These are phyloP conservation scores for Aspergillus sergii DNA, from an alignment of 2,329 filamentous ascomycete genomes.

Conservation along the genomic window DNA sequence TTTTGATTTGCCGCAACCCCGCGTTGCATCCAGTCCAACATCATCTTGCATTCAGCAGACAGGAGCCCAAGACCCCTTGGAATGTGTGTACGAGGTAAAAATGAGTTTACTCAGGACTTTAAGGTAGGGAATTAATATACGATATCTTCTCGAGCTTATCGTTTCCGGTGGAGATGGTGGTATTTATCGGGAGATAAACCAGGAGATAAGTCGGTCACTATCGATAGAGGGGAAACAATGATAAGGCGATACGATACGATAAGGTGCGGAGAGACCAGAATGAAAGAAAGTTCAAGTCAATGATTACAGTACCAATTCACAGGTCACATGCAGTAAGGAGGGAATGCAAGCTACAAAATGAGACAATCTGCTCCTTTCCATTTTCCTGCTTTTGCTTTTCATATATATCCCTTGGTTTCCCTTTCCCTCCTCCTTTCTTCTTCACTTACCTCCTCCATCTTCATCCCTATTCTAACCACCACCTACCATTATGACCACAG, in stretches of 20 bases:
- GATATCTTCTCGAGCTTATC: neutral
- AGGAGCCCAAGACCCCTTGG: neutral
- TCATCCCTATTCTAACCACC: neutral
- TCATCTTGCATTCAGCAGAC: neutral
- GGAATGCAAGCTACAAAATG: conserved; percentile 10
- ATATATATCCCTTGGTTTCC: neutral
- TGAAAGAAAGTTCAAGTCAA: neutral
- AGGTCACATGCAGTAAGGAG: conserved; percentile 28
- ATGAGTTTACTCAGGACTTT: neutral
- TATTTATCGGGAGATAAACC: neutral
- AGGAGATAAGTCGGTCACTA: neutral
- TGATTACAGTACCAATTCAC: conserved; percentile 1
- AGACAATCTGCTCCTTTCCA: neutral
- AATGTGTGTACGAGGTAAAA: neutral
- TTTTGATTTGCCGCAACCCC: neutral
- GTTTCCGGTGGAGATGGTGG: neutral
- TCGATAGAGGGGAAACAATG: conserved; percentile 7
- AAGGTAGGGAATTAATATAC: neutral
- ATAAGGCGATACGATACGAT: conserved; percentile 13
- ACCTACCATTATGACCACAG: conserved; percentile 23
- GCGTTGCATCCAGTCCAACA: neutral
- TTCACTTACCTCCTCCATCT: neutral
- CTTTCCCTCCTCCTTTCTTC: neutral
- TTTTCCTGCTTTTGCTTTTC: neutral
- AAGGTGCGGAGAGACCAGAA: conserved; percentile 31